phyloP scores from a whole-genome alignment of 2,329 filamentous ascomycete genomes.

The Orbilia blumenaviensis region DNA sequence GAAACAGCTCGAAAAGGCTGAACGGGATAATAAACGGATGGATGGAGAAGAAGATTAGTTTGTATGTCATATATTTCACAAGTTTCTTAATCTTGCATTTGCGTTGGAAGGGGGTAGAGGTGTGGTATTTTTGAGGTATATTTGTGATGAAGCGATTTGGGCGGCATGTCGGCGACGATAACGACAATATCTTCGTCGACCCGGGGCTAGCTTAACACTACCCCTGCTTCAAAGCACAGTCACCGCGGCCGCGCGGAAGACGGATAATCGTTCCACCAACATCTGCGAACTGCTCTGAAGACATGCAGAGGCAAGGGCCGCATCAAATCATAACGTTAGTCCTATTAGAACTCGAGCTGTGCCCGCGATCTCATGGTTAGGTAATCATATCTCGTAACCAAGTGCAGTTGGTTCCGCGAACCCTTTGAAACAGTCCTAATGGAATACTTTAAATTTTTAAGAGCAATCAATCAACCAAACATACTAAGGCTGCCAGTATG shows the following conservation, averaged over 20 bases:
- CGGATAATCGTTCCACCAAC: conserved; percentile 9
- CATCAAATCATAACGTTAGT: conserved; percentile 27
- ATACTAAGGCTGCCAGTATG: neutral
- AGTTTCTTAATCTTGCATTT: neutral
- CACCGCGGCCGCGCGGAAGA: neutral
- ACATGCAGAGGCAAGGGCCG: conserved; percentile 10
- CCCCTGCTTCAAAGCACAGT: neutral
- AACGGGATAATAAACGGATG: neutral
- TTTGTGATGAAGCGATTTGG: too few relatives aligned
- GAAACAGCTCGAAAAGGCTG: neutral
- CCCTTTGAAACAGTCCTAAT: neutral
- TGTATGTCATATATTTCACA: too few relatives aligned
- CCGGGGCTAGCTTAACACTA: neutral
- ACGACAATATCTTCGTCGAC: neutral
- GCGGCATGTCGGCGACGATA: neutral
- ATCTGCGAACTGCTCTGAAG: neutral
- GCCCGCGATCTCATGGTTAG: neutral
- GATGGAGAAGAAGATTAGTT: neutral
- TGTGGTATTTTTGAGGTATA: conserved; percentile 18
- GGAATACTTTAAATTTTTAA: neutral
- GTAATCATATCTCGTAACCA: conserved; percentile 37
- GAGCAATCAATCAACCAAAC: neutral
- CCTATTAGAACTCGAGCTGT: neutral
- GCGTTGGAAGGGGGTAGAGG: neutral
- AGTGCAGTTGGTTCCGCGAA: neutral